Evolutionary conservation across 2,329 filamentous ascomycete genomes (phyloP), one percentile per base, ranked within the genome.

Genomic region (Aspergillus sp.): DNA sequence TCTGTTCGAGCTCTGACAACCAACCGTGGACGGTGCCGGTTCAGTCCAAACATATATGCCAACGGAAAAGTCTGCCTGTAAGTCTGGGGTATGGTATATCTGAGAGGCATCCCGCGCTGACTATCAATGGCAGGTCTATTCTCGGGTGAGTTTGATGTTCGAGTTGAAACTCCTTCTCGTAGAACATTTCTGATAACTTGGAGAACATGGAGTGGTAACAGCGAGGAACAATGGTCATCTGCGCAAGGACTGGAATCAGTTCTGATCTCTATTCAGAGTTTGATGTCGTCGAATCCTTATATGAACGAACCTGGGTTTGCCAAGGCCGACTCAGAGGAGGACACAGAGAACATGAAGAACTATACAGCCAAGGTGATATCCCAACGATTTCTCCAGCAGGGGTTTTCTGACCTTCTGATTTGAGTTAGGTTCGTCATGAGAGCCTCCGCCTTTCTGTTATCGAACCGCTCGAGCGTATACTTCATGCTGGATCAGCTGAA

Each of bases 291-390:
- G 29, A 95, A 96, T 57, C 93, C 91, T 0, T 97, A 95, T 67
- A 88, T 93, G 63, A 96, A 97, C 58, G 93, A 98, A 64, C 93
- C 93, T 1, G 93, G 93, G 4, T 96, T 88, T 57, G 91, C 97
- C 64, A 78, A 85, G 49, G 79, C 83, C 8, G 84, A 83, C 41
- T 76, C 79, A 6, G 69, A 76, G 1, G 70, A 75, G 3, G 88
- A 94, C 64, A 84, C 86, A 67, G 81, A 82, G 65, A 77, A 82
- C 48, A 86, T 90, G 65, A 77, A 79, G 51, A 75, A 80, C 7
- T 96, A 96, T 59, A 77, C 86, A 8, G 80, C 83, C 43, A 96
- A 95, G 79, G 86, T 87, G 65, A 26, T 4, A 28, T 27, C n/a
- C 4, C n/a, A 8, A 29, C 27, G 10, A 3, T 10, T 19, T n/a